Evolutionary conservation across 495 filamentous ascomycete genomes (phyloP).

Genomic region (Hyaloscypha variabilis): DNA sequence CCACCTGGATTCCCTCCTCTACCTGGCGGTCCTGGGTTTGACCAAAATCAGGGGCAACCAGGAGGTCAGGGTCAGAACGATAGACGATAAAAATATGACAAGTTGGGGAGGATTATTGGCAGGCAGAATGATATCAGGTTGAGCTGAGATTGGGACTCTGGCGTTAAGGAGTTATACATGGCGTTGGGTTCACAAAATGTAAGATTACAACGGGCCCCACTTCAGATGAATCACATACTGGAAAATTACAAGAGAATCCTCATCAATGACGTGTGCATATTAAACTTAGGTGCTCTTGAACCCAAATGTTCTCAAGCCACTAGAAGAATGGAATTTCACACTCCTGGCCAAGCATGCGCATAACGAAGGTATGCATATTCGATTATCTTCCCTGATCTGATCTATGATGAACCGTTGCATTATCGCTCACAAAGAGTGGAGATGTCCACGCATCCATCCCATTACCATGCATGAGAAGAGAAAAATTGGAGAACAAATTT

Average conservation of each 20-base stretch:
- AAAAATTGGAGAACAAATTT: slow-evolving; percentile 5
- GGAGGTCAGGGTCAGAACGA: slow-evolving; percentile 15
- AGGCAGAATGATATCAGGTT: background rate
- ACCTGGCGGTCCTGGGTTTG: slow-evolving; percentile 19
- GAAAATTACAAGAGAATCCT: background rate
- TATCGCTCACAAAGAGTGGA: slow-evolving; percentile 8
- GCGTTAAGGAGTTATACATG: background rate
- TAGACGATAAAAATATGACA: slow-evolving; percentile 14
- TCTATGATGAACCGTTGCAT: slow-evolving; percentile 4
- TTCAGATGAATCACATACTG: background rate
- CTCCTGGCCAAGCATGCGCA: no score
- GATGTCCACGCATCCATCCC: slow-evolving; percentile 6
- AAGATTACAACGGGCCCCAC: background rate
- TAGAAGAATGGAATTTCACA: background rate
- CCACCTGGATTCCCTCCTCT: slow-evolving; percentile 32
- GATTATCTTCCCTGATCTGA: slow-evolving; percentile 7
- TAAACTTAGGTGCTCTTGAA: background rate
- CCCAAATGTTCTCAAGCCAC: background rate
- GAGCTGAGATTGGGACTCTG: slow-evolving; percentile 1
- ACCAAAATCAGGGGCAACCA: slow-evolving; percentile 6
- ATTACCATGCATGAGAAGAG: slow-evolving; percentile 8
- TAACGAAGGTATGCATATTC: background rate
- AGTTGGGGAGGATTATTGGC: background rate
- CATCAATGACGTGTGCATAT: background rate
- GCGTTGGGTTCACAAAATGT: slow-evolving; percentile 10